Evolutionary conservation across 2,329 filamentous ascomycete genomes (phyloP), one percentile per base, ranked within the genome.

Genomic region (Cladobotryum mycophilum): DNA sequence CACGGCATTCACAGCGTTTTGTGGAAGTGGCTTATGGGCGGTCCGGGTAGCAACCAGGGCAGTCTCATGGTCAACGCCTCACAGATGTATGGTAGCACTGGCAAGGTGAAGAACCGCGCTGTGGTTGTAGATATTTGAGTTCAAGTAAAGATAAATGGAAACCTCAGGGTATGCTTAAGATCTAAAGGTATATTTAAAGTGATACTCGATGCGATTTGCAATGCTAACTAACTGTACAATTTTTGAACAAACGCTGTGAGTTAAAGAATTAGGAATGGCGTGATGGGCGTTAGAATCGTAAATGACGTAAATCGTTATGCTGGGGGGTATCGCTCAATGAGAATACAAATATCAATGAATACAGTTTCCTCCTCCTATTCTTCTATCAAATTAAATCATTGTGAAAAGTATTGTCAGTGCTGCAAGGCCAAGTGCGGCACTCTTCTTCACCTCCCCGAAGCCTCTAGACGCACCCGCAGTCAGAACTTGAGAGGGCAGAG

Each of bases 21-120:
- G 5, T 81, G 77, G 75, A 78, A 80, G 58, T 79, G 76, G 72
- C 59, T 80, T 34, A 79, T 80, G 77, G 68, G 72, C 0, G 78
- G 78, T 0, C 74, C 75, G 1, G 75, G 74, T 8, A 71, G 69
- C 6, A 75, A 75, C 52, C 66, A 72, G 35, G 76, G 77, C 14
- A 70, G 72, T 8, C 55, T 81, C 22, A 71, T 82, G 70, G 72
- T 82, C 30, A 83, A 83, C 57, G 79, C 79, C 1, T 74, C 72
- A 1, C 77, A 81, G 58, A 78, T 80, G 70, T 67, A 76, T 55
- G 74, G 76, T 11, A 76, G 75, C 52, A 74, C 76, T 1, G 76
- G 76, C 2, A 73, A 67, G 54, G 61, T 78, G 38, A 71, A 69
- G 25, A 76, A 69, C 41, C 58, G 68, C 22, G 66, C 66, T 6